Conservation (phyloP, 2,329 filamentous ascomycete species). For the Spiromastix sp. region DNA sequence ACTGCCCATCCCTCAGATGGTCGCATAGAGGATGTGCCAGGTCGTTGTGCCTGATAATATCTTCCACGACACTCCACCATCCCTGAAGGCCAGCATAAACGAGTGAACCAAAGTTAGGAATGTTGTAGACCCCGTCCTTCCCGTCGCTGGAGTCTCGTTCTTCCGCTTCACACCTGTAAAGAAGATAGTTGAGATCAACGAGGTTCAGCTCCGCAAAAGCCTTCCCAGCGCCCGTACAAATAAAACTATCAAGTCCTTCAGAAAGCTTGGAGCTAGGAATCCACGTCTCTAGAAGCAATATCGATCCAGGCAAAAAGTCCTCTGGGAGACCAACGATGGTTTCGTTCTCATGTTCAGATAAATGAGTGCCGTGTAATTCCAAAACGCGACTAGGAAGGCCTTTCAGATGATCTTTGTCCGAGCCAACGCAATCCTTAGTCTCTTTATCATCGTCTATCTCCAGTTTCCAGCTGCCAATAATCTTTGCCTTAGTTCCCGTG, state of each 20-base stretch:
- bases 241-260: slow-evolving; percentile 71
- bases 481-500: slow-evolving; percentile 71
- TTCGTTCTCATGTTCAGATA: slow-evolving; percentile 62
- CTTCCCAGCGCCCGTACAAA: slow-evolving; percentile 67
- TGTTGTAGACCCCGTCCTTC: slow-evolving; percentile 75
- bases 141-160: slow-evolving; percentile 70
- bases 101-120: slow-evolving; percentile 72
- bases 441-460: slow-evolving; percentile 73
- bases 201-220: slow-evolving; percentile 68
- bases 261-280: slow-evolving; percentile 80
- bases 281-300: slow-evolving; percentile 92
- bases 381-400: slow-evolving; percentile 78
- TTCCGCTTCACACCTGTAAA: slow-evolving; percentile 88
- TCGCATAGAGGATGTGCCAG: slow-evolving; percentile 89
- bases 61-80: slow-evolving; percentile 87
- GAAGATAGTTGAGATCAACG: slow-evolving; percentile 77
- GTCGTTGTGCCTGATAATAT: slow-evolving; percentile 79
- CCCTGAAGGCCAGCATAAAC: slow-evolving; percentile 97
- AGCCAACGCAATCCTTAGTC: slow-evolving; percentile 51
- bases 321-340: slow-evolving; percentile 72
- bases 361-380: slow-evolving; percentile 60
- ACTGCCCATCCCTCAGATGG: slow-evolving; percentile 81
- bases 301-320: slow-evolving; percentile 83
- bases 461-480: slow-evolving; percentile 83
- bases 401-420: slow-evolving; percentile 60